Percentiles rank a stretch among this genome's conserved stretches.
phyloP scores from a whole-genome alignment of 2,329 filamentous ascomycete species.

The Ophidiomyces ophidiicola region DNA sequence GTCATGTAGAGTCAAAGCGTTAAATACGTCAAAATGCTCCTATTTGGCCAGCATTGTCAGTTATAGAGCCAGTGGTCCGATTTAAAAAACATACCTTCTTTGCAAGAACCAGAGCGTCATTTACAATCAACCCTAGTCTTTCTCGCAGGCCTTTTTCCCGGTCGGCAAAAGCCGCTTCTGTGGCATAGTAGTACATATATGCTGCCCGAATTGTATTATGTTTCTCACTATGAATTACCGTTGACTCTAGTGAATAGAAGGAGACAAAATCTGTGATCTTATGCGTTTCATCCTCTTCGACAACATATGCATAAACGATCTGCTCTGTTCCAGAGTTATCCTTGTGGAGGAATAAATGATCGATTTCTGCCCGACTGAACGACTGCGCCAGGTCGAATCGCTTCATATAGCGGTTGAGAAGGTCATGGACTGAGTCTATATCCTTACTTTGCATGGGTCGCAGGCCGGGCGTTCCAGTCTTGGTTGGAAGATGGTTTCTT shows the following conservation, averaged over 20 bases:
- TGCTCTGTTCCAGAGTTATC: conserved; percentile 54
- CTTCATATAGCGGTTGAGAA: conserved; percentile 64
- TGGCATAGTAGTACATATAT: conserved; percentile 95
- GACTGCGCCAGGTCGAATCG: conserved; percentile 76
- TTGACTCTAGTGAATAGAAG: conserved; percentile 90
- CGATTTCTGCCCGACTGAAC: conserved; percentile 66
- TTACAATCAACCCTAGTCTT: conserved; percentile 68
- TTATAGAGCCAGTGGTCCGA: conserved; percentile 7
- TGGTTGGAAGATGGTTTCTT: conserved; percentile 70
- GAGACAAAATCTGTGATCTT: conserved; percentile 95
- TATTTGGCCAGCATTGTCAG: conserved; percentile 25
- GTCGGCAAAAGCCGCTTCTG: conserved; percentile 56
- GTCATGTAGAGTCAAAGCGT: conserved; percentile 84
- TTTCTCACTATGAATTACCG: conserved; percentile 69
- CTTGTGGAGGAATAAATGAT: conserved; percentile 76
- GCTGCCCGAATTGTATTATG: conserved; percentile 74
- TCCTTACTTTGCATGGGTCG: conserved; percentile 71
- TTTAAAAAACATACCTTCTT: conserved; percentile 47
- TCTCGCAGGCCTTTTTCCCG: conserved; percentile 52
- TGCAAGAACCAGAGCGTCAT: conserved; percentile 76
- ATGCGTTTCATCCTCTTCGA: conserved; percentile 57
- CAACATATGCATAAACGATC: conserved; percentile 88
- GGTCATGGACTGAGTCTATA: conserved; percentile 57
- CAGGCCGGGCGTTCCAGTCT: conserved; percentile 60
- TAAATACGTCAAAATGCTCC: conserved; percentile 87